phyloP scores from a whole-genome alignment of 2,329 filamentous ascomycete genomes.

The Paraconiothyrium brasiliense region DNA sequence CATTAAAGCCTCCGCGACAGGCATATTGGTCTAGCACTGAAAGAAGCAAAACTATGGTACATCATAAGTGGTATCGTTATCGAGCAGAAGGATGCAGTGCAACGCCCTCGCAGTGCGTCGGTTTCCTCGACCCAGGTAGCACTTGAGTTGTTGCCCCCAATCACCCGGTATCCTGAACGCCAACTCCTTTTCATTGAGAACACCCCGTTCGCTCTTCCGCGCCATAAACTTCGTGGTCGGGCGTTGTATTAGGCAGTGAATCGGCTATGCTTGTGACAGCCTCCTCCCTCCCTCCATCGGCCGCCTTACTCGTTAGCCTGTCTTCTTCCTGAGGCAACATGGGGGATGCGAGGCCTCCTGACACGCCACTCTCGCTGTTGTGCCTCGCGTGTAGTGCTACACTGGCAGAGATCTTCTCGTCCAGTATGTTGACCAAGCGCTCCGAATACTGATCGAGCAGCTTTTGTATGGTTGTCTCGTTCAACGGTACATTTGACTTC shows the following conservation, averaged over 20 bases:
- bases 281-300: slow-evolving; percentile 15
- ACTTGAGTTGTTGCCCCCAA: neutral
- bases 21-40: slow-evolving; percentile 1
- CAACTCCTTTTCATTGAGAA: slow-evolving; percentile 5
- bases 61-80: slow-evolving; percentile 17
- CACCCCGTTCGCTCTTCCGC: neutral
- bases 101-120: slow-evolving; percentile 1
- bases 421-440: slow-evolving; percentile 73
- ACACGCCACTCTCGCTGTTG: slow-evolving; percentile 41
- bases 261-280: slow-evolving; percentile 16
- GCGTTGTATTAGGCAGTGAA: neutral
- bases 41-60: neutral
- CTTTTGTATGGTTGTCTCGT: slow-evolving; percentile 59
- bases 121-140: slow-evolving; percentile 2
- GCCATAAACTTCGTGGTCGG: neutral
- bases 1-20: neutral
- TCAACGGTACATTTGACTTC: slow-evolving; percentile 50
- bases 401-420: slow-evolving; percentile 69
- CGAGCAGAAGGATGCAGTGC: slow-evolving; percentile 11
- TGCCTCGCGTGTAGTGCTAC: slow-evolving; percentile 48
- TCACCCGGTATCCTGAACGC: slow-evolving; percentile 12
- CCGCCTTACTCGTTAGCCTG: slow-evolving; percentile 7
- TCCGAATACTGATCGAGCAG: slow-evolving; percentile 80
- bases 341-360: slow-evolving; percentile 23
- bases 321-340: slow-evolving; percentile 13